These are phyloP conservation scores for Sechiopsis laciniata DNA, from an alignment of 306 rosid genomes.

Conservation along the genomic window DNA sequence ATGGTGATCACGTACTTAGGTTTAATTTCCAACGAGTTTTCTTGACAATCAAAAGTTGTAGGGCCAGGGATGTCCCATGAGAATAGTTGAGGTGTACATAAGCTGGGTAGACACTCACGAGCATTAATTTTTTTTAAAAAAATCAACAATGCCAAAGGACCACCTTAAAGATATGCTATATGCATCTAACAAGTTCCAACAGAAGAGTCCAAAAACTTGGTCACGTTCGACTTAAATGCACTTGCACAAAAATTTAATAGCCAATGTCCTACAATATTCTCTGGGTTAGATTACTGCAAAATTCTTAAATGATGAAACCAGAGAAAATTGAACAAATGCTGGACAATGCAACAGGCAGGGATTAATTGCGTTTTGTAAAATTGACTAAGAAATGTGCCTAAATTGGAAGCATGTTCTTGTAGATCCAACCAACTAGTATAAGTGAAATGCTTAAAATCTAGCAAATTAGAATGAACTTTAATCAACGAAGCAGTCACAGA, in stretches of 20 bases:
- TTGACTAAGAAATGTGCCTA: neutral
- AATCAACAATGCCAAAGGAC: neutral
- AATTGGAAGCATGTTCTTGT: neutral
- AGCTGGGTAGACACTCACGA: too few relatives aligned
- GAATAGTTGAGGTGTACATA: too few relatives aligned
- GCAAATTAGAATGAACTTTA: neutral
- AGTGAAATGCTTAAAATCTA: neutral
- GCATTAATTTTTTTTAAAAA: too few relatives aligned
- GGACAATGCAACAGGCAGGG: neutral
- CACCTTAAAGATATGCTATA: neutral
- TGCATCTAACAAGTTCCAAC: neutral
- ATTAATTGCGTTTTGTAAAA: neutral
- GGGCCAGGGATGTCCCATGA: too few relatives aligned
- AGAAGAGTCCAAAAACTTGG: neutral
- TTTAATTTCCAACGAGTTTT: too few relatives aligned
- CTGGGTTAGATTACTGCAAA: neutral
- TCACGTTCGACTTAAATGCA: neutral
- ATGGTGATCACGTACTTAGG: too few relatives aligned
- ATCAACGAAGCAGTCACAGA: too few relatives aligned
- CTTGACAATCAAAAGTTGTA: too few relatives aligned
- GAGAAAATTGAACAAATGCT: neutral
- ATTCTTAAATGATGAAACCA: slow-evolving; percentile 9
- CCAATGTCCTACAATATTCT: slow-evolving; percentile 9
- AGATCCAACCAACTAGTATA: slow-evolving; percentile 5
- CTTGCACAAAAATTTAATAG: neutral